phyloP scores from a whole-genome alignment of 2,329 filamentous ascomycete genomes.

The Sclerotiophoma versabilis region DNA sequence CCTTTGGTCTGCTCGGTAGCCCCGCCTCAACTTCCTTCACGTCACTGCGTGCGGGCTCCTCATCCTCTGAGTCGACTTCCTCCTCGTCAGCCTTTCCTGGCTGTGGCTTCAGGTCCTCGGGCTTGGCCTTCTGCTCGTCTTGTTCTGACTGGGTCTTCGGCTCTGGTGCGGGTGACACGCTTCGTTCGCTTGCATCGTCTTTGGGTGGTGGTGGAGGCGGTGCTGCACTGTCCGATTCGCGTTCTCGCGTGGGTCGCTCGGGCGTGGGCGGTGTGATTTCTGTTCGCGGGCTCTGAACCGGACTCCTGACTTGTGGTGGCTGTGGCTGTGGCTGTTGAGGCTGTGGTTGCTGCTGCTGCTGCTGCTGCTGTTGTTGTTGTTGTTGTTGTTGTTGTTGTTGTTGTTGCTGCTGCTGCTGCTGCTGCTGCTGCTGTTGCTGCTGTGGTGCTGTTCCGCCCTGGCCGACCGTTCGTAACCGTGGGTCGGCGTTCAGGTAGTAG shows the following conservation, averaged over 20 bases:
- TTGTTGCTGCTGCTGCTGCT: conserved; percentile 19
- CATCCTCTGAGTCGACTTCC: conserved; percentile 35
- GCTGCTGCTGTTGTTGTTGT: conserved; percentile 20
- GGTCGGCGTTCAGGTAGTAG: conserved; percentile 92
- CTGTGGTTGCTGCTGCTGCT: conserved; percentile 26
- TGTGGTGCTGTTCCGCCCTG: conserved; percentile 41
- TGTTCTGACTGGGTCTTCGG: conserved; percentile 38
- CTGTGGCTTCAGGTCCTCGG: conserved; percentile 43
- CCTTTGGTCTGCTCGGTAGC: conserved; percentile 37
- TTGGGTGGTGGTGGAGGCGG: conserved; percentile 47
- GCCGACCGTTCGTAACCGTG: conserved; percentile 64
- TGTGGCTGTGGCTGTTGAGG: conserved; percentile 23
- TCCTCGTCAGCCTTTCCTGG: conserved; percentile 36
- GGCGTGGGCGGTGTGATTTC: conserved; percentile 61
- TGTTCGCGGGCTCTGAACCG: conserved; percentile 54
- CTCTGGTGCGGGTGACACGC: conserved; percentile 34
- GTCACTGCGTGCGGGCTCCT: conserved; percentile 28
- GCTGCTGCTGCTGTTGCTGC: conserved; percentile 28
- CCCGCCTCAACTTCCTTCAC: conserved; percentile 39
- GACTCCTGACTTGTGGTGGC: conserved; percentile 37
- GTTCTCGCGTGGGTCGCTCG: conserved; percentile 46
- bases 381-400: conserved; percentile 21
- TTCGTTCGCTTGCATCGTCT: conserved; percentile 36
- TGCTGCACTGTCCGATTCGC: conserved; percentile 30
- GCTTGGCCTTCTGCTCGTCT: conserved; percentile 44